These are phyloP conservation scores for Plectosphaerella cucumerina DNA, from an alignment of 2,329 filamentous ascomycete species.

Conservation along the genomic window DNA sequence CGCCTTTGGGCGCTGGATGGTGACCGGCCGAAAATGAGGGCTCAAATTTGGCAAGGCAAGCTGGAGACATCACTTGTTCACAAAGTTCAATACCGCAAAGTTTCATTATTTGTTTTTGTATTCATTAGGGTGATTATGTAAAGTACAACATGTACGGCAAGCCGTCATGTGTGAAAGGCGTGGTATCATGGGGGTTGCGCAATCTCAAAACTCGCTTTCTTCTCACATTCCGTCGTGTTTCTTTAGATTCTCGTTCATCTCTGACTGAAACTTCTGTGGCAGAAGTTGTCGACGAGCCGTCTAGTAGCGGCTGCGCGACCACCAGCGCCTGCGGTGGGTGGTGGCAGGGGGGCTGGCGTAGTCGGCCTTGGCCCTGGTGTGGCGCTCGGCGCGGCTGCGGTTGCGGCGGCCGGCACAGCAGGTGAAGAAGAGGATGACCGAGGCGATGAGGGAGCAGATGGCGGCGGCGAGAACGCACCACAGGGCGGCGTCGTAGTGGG, in stretches of 20 bases:
- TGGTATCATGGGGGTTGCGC: background rate
- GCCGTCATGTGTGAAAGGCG: too few species aligned
- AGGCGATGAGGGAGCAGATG: constrained; percentile 49
- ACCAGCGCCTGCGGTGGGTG: constrained; percentile 10
- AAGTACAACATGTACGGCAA: too few species aligned
- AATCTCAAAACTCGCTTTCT: background rate
- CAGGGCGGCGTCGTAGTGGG: constrained; percentile 54
- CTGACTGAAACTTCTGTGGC: too few species aligned
- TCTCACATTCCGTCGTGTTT: background rate
- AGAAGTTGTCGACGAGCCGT: background rate
- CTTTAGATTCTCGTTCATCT: background rate
- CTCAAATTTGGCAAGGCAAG: too few species aligned
- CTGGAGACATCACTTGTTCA: too few species aligned
- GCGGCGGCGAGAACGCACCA: constrained; percentile 57
- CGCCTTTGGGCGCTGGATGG: background rate
- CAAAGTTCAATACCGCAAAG: too few species aligned
- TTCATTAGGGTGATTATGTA: too few species aligned
- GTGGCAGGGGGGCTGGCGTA: constrained; percentile 16
- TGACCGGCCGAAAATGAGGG: background rate
- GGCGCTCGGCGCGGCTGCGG: constrained; percentile 22
- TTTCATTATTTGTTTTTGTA: too few species aligned
- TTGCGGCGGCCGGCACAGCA: constrained; percentile 52
- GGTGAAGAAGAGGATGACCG: constrained; percentile 55
- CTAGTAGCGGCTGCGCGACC: constrained; percentile 11
- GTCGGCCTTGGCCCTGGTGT: constrained; percentile 17